Base-by-base conservation (phyloP, 495 filamentous ascomycete species). In the Cladorrhinum samala region DNA sequence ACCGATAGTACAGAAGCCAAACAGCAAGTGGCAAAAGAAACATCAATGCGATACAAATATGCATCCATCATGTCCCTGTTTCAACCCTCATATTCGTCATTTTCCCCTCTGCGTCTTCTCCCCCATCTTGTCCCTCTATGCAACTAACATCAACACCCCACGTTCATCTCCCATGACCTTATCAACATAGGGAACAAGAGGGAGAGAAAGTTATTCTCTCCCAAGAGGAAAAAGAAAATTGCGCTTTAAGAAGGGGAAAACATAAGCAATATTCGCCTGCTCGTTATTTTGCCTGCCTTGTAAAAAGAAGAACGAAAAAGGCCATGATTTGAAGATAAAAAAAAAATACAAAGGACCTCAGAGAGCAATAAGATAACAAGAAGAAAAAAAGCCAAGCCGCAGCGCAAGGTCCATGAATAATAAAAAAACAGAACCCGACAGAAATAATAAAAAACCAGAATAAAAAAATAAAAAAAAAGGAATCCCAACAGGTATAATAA, bases 401-500 rank as follows among this genome's bases (percentile, higher is more conserved):
- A 45, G 23, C 42, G 42, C 42, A 33, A 33, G 27, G 6, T 33
- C 23, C 36, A 51, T 33, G 47, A 42, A 21, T 37, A 2, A 2
- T n/a, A 13, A 30, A 23, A 20, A 33, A 46, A 38, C 47, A 8
- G 33, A 49, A 52, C 7, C 11, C 40, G 16, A 45, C 42, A 53
- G 36, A 38, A 37, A 56, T 36, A 53, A 49, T 52, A 49, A 46
- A 43, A 45, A 57, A 0, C 36, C 21, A 54, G 53, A 40, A 50
- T 46, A 50, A 38, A 47, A 56, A 41, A 58, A 47, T 49, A 45
- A 53, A 54, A 33, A 42, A 33, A 4, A 19, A 37, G n/a, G n/a
- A 3, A 19, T 24, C 44, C n/a, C 20, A 23, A 5, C 44, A 3
- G 8, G 9, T n/a, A 13, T 24, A 8, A 9, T 43, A 19, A 13